Conservation (phyloP, 192 early-diverging fungal genomes). For the Linnemannia elongata region DNA sequence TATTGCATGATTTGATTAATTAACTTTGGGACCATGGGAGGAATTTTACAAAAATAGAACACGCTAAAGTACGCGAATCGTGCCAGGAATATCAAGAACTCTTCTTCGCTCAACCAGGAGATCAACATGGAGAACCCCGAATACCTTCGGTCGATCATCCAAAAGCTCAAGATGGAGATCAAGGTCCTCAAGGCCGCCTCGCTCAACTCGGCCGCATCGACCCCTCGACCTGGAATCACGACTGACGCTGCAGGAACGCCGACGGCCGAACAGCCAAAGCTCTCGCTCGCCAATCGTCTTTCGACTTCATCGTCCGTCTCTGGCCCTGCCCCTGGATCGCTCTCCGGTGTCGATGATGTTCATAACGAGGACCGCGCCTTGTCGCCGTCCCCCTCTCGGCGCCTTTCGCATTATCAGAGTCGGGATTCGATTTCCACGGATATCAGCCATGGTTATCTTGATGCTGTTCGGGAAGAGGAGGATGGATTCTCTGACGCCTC, state of each 20-base stretch:
- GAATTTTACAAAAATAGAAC: conserved; percentile 61
- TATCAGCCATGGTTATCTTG: conserved; percentile 33
- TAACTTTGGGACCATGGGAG: background rate
- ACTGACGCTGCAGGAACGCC: background rate
- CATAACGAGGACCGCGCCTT: conserved; percentile 14
- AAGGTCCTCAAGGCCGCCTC: conserved; percentile 51
- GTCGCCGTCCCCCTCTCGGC: conserved; percentile 37
- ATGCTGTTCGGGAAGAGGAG: conserved; percentile 43
- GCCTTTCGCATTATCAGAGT: conserved; percentile 39
- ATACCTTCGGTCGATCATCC: conserved; percentile 73
- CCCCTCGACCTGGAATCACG: background rate
- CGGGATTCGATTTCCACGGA: conserved; percentile 44
- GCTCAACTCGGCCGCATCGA: background rate
- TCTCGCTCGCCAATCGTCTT: conserved; percentile 28
- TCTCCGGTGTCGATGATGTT: background rate
- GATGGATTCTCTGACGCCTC: conserved; percentile 40
- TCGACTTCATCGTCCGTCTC: conserved; percentile 27
- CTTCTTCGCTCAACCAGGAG: conserved; percentile 85
- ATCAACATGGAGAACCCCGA: conserved; percentile 76
- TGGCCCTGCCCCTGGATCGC: background rate
- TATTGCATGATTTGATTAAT: background rate
- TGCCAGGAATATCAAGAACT: conserved; percentile 96
- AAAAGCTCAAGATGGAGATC: conserved; percentile 72
- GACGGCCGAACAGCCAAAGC: background rate
- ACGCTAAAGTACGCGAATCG: conserved; percentile 97